A percentile compares a stretch with the other conserved stretches of the same genome.
These are phyloP conservation scores for Colletotrichum sp. DNA, from an alignment of 2,329 filamentous ascomycete genomes.

Conservation along the genomic window DNA sequence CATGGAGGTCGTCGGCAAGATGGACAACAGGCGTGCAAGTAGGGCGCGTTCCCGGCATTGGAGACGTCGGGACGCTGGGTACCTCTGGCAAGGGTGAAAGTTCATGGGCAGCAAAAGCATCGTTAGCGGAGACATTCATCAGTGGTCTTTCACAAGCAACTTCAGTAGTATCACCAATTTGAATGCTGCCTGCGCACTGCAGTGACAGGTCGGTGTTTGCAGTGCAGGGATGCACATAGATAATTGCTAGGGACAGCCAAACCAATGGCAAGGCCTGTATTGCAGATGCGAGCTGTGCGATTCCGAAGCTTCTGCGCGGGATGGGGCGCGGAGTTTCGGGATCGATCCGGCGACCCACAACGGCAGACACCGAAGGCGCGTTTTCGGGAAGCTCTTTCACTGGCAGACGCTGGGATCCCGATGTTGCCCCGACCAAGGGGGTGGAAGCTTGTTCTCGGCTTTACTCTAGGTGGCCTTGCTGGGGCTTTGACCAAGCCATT, in stretches of 20 bases:
- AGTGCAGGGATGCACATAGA: fast-evolving
- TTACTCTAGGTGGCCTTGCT: not conserved
- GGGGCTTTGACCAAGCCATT: not conserved
- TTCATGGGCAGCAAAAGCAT: not conserved
- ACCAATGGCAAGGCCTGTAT: not conserved
- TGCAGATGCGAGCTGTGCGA: not conserved
- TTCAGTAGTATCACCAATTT: too few relatives aligned
- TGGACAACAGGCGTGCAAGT: not conserved
- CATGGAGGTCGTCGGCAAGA: too few relatives aligned
- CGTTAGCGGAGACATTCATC: too few relatives aligned
- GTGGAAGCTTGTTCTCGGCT: not conserved
- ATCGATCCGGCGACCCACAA: not conserved
- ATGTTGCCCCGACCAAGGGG: not conserved
- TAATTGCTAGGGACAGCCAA: fast-evolving
- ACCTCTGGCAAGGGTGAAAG: not conserved
- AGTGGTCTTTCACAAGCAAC: too few relatives aligned
- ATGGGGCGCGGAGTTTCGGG: not conserved
- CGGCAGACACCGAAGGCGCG: not conserved
- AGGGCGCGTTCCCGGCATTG: not conserved
- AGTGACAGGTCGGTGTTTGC: not conserved
- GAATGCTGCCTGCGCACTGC: too few relatives aligned
- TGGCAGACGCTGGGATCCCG: not conserved
- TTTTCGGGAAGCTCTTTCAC: not conserved
- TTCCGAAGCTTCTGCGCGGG: not conserved
- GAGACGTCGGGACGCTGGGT: not conserved